Evolutionary conservation across 495 filamentous ascomycete genomes (phyloP), one percentile per base, ranked within the genome.

Genomic region (Aspergillus taichungensis): DNA sequence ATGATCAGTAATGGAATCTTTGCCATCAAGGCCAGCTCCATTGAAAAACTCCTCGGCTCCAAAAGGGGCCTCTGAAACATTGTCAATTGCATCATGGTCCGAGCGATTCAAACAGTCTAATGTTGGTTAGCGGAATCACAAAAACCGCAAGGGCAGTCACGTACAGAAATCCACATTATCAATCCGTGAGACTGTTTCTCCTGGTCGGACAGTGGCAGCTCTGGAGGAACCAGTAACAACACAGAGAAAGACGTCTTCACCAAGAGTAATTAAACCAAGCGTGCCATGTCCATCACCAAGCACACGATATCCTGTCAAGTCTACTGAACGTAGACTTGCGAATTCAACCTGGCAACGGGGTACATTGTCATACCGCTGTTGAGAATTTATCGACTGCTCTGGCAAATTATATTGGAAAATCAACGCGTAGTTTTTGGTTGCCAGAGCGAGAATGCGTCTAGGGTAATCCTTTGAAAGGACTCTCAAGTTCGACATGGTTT

Each of bases 291-390:
- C 86, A n/a, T 80, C 78, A 35, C 82, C 84, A 34, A 95, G 60
- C 4, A 81, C 68, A 41, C 81, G 76, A 62, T 88, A 97, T 29
- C 83, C 82, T 46, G 68, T 69, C 30, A 96, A 69, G 43, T 92
- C 75, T 36, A 76, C 70, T 35, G 76, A 66, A n/a, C 76, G 68
- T n/a, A 74, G 56, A 8, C 74, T 67, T 1, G 78, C 69, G 65
- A 96, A 94, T 59, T 96, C 88, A 44, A 97, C 88, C 66, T 91
- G 84, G 67, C 88, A 95, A 47, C 82, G 82, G 6, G 76, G 73
- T 13, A 77, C 33, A 18, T 53, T 71, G 61, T 79, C 78, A 30
- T 62, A 57, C 52, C 46, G 30, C 30, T 39, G 37, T 13, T 34
- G 40, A 9, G 12, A 50, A 36, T 43, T 47, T 36, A 53, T 37